Conservation (phyloP, 306 rosid species). For the Mimosa bimucronata region DNA sequence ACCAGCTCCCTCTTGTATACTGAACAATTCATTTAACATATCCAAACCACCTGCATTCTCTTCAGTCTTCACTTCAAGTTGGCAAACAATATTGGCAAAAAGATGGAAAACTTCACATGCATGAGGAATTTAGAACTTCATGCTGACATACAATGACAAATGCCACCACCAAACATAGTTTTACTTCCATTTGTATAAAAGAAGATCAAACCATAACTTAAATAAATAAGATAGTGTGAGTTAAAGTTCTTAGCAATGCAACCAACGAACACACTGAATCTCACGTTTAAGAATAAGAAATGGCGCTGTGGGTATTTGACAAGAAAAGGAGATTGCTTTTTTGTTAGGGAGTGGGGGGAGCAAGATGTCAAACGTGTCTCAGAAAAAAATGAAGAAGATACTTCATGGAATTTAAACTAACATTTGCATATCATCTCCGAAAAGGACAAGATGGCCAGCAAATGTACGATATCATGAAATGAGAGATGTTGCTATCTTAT, state of each 20-base stretch:
- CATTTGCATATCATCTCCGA: conserved; percentile 1
- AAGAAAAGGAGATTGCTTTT: neutral
- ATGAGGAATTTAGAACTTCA: conserved; percentile 78
- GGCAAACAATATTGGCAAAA: conserved; percentile 68
- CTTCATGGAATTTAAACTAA: neutral
- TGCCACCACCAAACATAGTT: conserved; percentile 34
- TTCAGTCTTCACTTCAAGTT: conserved; percentile 74
- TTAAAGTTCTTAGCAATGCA: neutral
- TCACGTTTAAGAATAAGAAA: neutral
- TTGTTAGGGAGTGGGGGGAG: no score
- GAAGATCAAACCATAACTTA: conserved; percentile 25
- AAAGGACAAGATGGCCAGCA: neutral
- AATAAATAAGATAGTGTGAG: neutral
- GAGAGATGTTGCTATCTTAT: neutral
- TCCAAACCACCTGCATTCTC: conserved; percentile 69
- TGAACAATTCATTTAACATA: no score
- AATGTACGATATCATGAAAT: neutral
- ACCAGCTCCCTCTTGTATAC: no score
- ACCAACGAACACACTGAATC: neutral
- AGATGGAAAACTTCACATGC: conserved; percentile 73
- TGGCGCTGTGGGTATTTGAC: neutral
- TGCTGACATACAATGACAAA: conserved; percentile 53
- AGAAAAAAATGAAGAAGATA: neutral
- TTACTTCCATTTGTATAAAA: neutral
- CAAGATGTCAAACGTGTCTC: conserved; percentile 12